A percentile compares a stretch with the other conserved stretches of the same genome.
Conservation (phyloP, 495 filamentous ascomycete genomes). For the Letharia lupina region DNA sequence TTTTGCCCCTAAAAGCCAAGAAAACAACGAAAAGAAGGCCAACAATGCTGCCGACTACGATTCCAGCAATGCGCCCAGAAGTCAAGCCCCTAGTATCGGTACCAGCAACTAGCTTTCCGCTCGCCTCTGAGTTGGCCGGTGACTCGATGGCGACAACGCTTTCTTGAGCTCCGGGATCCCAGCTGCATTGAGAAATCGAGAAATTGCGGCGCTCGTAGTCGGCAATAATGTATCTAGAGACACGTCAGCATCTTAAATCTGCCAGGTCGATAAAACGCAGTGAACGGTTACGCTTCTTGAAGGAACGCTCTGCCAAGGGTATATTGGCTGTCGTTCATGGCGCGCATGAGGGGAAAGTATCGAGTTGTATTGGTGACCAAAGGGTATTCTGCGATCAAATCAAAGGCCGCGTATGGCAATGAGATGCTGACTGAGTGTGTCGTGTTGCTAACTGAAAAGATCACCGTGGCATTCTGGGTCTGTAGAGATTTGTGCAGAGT, state of each 20-base stretch:
- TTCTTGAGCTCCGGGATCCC: constrained; percentile 8
- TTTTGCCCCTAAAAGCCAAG: not conserved
- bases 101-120: not conserved
- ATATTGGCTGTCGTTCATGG: constrained; percentile 43
- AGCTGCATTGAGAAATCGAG: constrained; percentile 25
- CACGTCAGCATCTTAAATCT: not conserved
- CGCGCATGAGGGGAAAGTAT: constrained; percentile 49
- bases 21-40: not conserved
- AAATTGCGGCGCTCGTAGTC: constrained; percentile 27
- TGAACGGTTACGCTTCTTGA: constrained; percentile 41
- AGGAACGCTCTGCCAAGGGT: constrained; percentile 48
- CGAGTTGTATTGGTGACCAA: constrained; percentile 28
- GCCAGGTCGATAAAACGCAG: not conserved
- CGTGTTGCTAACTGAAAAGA: constrained; percentile 39
- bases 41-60: not conserved
- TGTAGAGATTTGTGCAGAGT: constrained; percentile 36
- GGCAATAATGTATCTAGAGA: constrained; percentile 23
- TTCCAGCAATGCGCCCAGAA: not conserved
- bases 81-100: not conserved
- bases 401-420: constrained; percentile 47
- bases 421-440: constrained; percentile 37
- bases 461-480: constrained; percentile 41
- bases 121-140: not conserved
- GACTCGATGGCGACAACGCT: constrained; percentile 21
- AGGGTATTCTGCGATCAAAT: constrained; percentile 38